These are phyloP conservation scores for Agaricus bisporus DNA, from an alignment of 768 basidiomycete species.

Conservation along the genomic window DNA sequence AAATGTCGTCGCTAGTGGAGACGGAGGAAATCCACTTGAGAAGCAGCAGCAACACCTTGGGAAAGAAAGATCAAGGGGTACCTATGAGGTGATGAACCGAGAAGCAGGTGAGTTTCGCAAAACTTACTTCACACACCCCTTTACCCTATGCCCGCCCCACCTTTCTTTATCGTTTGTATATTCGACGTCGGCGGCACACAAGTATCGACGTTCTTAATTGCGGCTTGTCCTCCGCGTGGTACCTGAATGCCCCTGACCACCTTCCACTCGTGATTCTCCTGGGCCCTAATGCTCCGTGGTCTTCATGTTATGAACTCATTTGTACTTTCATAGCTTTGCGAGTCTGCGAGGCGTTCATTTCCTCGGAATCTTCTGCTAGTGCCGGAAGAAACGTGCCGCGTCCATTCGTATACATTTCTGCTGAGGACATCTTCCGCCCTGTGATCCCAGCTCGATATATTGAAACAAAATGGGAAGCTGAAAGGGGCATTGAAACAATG, in stretches of 20 bases:
- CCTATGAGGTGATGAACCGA: constrained; percentile 80
- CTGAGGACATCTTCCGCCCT: constrained; percentile 89
- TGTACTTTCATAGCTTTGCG: constrained; percentile 44
- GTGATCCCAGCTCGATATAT: constrained; percentile 84
- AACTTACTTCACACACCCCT: background rate
- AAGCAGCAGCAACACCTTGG: constrained; percentile 21
- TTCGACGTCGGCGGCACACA: constrained; percentile 6
- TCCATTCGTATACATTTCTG: constrained; percentile 93
- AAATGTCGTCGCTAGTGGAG: constrained; percentile 25
- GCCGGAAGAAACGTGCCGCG: constrained; percentile 31
- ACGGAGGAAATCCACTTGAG: constrained; percentile 55
- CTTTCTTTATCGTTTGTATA: background rate
- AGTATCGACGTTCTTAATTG: constrained; percentile 11
- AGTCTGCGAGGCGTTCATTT: constrained; percentile 73
- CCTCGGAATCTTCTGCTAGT: constrained; percentile 28
- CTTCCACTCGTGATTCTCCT: background rate
- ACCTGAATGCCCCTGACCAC: background rate
- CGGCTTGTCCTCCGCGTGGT: background rate
- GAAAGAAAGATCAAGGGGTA: constrained; percentile 24
- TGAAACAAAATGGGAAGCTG: constrained; percentile 90
- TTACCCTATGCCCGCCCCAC: background rate
- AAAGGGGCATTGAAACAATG: constrained; percentile 56
- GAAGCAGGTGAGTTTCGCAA: constrained; percentile 66
- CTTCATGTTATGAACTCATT: background rate
- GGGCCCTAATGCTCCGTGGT: background rate